phyloP scores from a whole-genome alignment of 1,284 basidiomycete genomes.

The Boletellus dicymbophilus region DNA sequence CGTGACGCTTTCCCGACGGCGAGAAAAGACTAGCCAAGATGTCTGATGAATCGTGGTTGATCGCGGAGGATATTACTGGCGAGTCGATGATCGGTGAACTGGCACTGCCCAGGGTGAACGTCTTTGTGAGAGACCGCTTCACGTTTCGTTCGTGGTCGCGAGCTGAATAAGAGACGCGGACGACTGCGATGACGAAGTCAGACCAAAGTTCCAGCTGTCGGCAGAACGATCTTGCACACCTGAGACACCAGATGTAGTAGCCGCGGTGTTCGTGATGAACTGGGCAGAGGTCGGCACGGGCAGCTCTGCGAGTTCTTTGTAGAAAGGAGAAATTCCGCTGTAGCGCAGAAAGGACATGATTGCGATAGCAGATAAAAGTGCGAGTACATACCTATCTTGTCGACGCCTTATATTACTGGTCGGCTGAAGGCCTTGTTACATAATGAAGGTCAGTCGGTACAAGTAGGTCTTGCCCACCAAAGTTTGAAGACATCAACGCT shows the following conservation, averaged over 20 bases:
- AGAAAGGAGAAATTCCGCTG: slow-evolving; percentile 26
- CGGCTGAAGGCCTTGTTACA: too few species aligned
- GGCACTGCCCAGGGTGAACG: slow-evolving; percentile 33
- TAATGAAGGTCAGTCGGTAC: too few species aligned
- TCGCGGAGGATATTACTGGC: slow-evolving; percentile 22
- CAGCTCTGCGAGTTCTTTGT: slow-evolving; percentile 45
- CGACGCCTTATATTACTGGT: too few species aligned
- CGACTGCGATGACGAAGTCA: slow-evolving; percentile 27
- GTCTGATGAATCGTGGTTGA: slow-evolving; percentile 43
- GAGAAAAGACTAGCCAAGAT: slow-evolving; percentile 46
- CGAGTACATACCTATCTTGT: too few species aligned
- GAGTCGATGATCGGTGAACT: slow-evolving; percentile 7
- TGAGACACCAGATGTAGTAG: slow-evolving; percentile 10
- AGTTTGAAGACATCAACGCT: too few species aligned
- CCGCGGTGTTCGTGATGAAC: slow-evolving; percentile 16
- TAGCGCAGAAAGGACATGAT: slow-evolving; percentile 24
- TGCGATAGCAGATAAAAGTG: too few species aligned
- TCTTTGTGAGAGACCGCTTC: slow-evolving; percentile 47
- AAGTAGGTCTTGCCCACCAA: too few species aligned
- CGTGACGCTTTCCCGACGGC: slow-evolving; percentile 44
- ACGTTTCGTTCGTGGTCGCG: slow-evolving; percentile 50
- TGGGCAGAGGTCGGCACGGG: slow-evolving; percentile 33
- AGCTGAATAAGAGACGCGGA: slow-evolving; percentile 45
- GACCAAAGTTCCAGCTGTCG: too few species aligned
- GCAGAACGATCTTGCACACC: slow-evolving; percentile 8